Evolutionary conservation across 805 yeast species (phyloP), one percentile per base, ranked within the genome.

Genomic region (Blastobotrys mokoenaii): DNA sequence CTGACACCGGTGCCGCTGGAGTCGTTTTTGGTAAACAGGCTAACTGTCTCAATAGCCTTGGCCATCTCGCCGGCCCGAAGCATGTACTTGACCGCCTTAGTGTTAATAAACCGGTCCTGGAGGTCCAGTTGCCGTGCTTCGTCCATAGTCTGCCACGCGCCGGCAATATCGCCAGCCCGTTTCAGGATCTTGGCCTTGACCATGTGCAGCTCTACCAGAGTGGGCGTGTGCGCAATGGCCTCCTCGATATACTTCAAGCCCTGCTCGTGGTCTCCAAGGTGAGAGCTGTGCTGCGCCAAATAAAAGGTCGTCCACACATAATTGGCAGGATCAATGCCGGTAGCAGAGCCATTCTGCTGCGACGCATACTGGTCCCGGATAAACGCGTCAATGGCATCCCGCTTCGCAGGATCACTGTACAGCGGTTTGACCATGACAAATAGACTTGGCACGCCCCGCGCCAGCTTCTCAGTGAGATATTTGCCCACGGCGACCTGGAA

Each of bases 71-170:
- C 76, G 10, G 93, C 87, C 56, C 97, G 74, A 49, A 90, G 63
- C 43, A 75, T 77, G 59, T 93, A 93, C 61, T 87, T 87, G 40
- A 84, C 84, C 5, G 96, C 73, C 58, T 87, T 88, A 45, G 95
- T 77, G 63, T 93, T 93, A 58, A 93, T 77, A 61, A 85, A 90
- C 52, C 98, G 72, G 64, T 93, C 99, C 62, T 87, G 96, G 47
- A 84, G 71, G 61, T 93, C 96, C 46, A 84, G 64, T 44, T 69
- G 61, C 54, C 96, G 74, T 12, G 90, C 96, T 45, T 71, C 73
- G 47, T 80, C 75, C 74, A 88, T 77, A 22, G 71, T 59, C 12
- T 72, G 73, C 16, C 83, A 76, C 11, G 97, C 97, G 22, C 71
- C 73, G 1, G 51, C 57, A 22, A 75, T 56, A 47, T 79, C 70